Conservation (phyloP, 495 filamentous ascomycete genomes). For the Ramalina peruviana region DNA sequence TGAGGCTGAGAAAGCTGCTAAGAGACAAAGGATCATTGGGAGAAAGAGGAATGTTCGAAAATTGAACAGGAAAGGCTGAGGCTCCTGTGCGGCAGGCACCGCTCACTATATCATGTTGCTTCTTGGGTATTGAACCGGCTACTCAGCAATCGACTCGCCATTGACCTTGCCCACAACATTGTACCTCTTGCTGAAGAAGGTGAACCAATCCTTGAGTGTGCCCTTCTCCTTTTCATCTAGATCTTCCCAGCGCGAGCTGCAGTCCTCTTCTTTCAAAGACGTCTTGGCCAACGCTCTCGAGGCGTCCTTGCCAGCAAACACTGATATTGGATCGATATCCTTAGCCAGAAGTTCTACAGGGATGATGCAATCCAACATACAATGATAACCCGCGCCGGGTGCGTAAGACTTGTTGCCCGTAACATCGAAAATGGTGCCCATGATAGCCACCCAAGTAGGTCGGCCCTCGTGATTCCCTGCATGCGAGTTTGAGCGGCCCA, state of each 20-base stretch:
- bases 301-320: slow-evolving; percentile 90
- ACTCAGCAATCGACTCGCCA: background rate
- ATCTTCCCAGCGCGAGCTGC: slow-evolving; percentile 69
- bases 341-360: background rate
- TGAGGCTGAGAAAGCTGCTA: slow-evolving; percentile 42
- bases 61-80: slow-evolving; percentile 26
- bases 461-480: slow-evolving; percentile 45
- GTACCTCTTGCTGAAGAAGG: slow-evolving; percentile 92
- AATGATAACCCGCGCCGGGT: slow-evolving; percentile 70
- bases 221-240: slow-evolving; percentile 77
- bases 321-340: slow-evolving; percentile 29
- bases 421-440: slow-evolving; percentile 91
- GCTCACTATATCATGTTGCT: background rate
- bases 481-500: background rate
- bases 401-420: slow-evolving; percentile 72
- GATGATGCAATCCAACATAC: slow-evolving; percentile 32
- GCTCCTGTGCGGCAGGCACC: background rate
- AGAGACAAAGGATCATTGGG: slow-evolving; percentile 51
- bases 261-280: slow-evolving; percentile 76
- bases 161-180: slow-evolving; percentile 73
- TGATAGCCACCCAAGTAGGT: slow-evolving; percentile 88
- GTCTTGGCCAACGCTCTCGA: slow-evolving; percentile 78
- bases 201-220: slow-evolving; percentile 79
- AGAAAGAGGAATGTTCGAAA: slow-evolving; percentile 50
- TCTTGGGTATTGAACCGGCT: background rate